A percentile compares a stretch with the other conserved stretches of the same genome.
Evolutionary conservation across 2,329 filamentous ascomycete species (phyloP).

Genomic region (Grosmannia clavigera): DNA sequence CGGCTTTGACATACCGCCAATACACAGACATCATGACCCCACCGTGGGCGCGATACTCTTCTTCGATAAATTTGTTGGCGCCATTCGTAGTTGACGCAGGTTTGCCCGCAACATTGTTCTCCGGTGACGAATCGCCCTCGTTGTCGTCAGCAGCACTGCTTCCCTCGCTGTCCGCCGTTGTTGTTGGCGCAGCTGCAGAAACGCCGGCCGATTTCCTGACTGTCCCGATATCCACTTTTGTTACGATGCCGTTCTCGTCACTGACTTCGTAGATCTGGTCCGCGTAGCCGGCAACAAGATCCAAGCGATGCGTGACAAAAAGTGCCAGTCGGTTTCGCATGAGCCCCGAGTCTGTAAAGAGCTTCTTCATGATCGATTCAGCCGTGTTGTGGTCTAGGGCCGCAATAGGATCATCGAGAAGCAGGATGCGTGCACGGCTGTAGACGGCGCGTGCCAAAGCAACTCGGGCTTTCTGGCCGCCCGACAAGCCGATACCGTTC

Average conservation of each 20-base stretch:
- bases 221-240: constrained; percentile 2
- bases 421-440: constrained; percentile 40
- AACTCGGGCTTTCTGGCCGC: constrained; percentile 51
- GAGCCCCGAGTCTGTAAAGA: constrained; percentile 27
- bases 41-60: constrained; percentile 62
- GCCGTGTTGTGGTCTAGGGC: constrained; percentile 52
- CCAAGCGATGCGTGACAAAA: constrained; percentile 71
- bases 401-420: constrained; percentile 52
- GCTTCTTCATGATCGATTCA: constrained; percentile 47
- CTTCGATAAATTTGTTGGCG: constrained; percentile 67
- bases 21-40: constrained; percentile 67
- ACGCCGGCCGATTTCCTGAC: constrained; percentile 19
- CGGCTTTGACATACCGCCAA: constrained; percentile 75
- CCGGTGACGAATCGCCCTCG: constrained; percentile 10
- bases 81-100: constrained; percentile 27
- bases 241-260: constrained; percentile 38
- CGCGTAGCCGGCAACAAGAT: constrained; percentile 61
- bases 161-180: constrained; percentile 17
- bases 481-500: constrained; percentile 49
- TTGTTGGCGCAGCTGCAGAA: constrained; percentile 17
- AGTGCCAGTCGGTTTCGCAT: constrained; percentile 53
- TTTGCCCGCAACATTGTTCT: constrained; percentile 25
- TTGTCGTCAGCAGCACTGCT: constrained; percentile 17
- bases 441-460: constrained; percentile 52
- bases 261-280: constrained; percentile 60